phyloP scores from a whole-genome alignment of 1,139 yeast species.

The Scheffersomyces cryptocercus region DNA sequence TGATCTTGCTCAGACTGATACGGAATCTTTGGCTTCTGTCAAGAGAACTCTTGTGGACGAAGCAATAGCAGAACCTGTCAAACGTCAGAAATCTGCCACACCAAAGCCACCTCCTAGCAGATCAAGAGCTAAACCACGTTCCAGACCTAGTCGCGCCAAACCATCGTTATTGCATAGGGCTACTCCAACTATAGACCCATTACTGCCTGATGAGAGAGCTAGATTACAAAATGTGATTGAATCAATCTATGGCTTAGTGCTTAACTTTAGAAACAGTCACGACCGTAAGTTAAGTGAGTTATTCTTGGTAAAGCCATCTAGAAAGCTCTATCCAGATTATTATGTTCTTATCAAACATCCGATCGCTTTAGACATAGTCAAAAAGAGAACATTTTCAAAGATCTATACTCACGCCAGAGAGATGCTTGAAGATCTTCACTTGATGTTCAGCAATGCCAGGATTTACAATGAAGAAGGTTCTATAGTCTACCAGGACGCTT shows the following conservation, averaged over 20 bases:
- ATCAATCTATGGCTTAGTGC: slow-evolving; percentile 45
- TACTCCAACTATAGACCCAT: slow-evolving; percentile 41
- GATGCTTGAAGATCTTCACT: slow-evolving; percentile 68
- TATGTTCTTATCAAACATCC: slow-evolving; percentile 78
- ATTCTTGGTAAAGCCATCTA: slow-evolving; percentile 70
- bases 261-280: slow-evolving; percentile 44
- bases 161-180: slow-evolving; percentile 31
- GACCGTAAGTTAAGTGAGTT: slow-evolving; percentile 56
- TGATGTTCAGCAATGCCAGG: slow-evolving; percentile 81
- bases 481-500: slow-evolving; percentile 76
- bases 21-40: slow-evolving; percentile 6
- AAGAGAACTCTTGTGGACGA: slow-evolving; percentile 11
- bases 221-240: slow-evolving; percentile 43
- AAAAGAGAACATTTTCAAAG: slow-evolving; percentile 55
- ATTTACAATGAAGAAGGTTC: slow-evolving; percentile 92
- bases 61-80: slow-evolving; percentile 9
- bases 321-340: slow-evolving; percentile 80
- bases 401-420: slow-evolving; percentile 60
- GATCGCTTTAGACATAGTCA: slow-evolving; percentile 72
- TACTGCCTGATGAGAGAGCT: slow-evolving; percentile 43
- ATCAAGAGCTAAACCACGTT: slow-evolving; percentile 20
- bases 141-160: slow-evolving; percentile 17
- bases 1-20: slow-evolving; percentile 4
- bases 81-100: slow-evolving; percentile 31
- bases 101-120: slow-evolving; percentile 23